phyloP scores from a whole-genome alignment of 1,284 basidiomycete species.

The Sporisorium graminicola region DNA sequence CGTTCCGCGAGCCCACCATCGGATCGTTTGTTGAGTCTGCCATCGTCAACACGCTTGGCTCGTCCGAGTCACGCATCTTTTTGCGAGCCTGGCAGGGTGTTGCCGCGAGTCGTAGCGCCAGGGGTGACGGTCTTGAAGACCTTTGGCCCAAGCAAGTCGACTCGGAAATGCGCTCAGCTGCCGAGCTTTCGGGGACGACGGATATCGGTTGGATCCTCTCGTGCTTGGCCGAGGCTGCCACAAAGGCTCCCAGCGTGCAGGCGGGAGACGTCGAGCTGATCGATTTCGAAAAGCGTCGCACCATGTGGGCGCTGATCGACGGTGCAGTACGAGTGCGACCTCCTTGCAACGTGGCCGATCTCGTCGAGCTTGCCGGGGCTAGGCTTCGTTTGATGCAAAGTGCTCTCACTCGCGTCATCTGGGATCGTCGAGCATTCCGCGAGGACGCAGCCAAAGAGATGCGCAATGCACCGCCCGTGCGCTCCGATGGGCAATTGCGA shows the following conservation, averaged over 20 bases:
- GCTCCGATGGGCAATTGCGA: slow-evolving; percentile 27
- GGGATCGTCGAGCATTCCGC: slow-evolving; percentile 60
- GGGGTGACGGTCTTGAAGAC: slow-evolving; percentile 49
- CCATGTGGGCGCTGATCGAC: slow-evolving; percentile 59
- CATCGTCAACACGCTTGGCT: slow-evolving; percentile 58
- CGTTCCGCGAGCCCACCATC: slow-evolving; percentile 60
- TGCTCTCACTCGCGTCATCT: slow-evolving; percentile 54
- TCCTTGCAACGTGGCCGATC: slow-evolving; percentile 34
- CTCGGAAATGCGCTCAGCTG: slow-evolving; percentile 20
- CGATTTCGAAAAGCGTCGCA: slow-evolving; percentile 64
- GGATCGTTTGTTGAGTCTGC: slow-evolving; percentile 66
- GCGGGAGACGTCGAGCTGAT: slow-evolving; percentile 50
- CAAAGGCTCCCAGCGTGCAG: slow-evolving; percentile 35
- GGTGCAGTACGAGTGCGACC: slow-evolving; percentile 50
- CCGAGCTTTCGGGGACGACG: slow-evolving; percentile 44
- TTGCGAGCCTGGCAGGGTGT: slow-evolving; percentile 65
- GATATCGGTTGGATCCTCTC: slow-evolving; percentile 67
- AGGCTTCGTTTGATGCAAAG: slow-evolving; percentile 57
- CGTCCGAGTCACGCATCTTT: slow-evolving; percentile 59
- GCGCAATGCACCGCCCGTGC: slow-evolving; percentile 40
- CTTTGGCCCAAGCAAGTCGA: slow-evolving; percentile 44
- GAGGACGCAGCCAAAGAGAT: slow-evolving; percentile 64
- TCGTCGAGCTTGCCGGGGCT: slow-evolving; percentile 56
- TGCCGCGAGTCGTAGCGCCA: slow-evolving; percentile 41
- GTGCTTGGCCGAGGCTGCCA: slow-evolving; percentile 58